Base-by-base conservation (phyloP, 306 rosid genomes). In the Lathyrus aphaca region DNA sequence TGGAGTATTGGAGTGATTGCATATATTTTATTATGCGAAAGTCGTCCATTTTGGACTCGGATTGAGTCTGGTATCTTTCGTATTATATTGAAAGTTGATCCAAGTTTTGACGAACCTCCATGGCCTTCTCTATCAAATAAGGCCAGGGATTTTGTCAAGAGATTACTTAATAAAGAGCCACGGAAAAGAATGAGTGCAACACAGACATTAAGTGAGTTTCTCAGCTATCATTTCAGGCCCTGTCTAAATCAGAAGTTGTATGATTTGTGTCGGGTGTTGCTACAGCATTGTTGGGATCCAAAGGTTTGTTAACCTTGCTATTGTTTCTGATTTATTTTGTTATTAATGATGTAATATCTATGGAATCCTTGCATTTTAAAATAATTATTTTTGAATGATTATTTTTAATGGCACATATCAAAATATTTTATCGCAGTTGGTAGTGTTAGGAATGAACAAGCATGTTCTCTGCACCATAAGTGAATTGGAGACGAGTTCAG, bases 111-210 rank as follows among this genome's bases (percentile, higher is more conserved):
- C 23, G 98, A 93, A 77, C 83, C 81, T 53, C 98, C 98, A 35
- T 93, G 98, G 98, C 96, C 98, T 10, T 82, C 96, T 56, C 78
- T 90, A 51, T 90, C 98, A 55, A 23, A 77, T 21, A 93, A 93
- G 77, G 91, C 91, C 45, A 86, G 50, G 66, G 96, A 88, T 80
- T 87, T 93, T 74, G 98, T 93, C 53, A 90, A 88, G 86, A 81
- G 87, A 76, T 83, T 93, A 59, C 79, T 93, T 68, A 85, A 84
- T 74, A 93, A 93, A 74, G 98, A 93, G 75, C 96, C 94, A 40
- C 71, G 96, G 80, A 94, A 87, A 84, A 85, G 98, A 82, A 77
- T 94, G 90, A 88, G 94, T 46, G 96, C 97, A 55, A 86, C 98
- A 11, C 97, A 90, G 73, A 97, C 97, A 14, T 79, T 93, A 65